Evolutionary conservation across 2,329 filamentous ascomycete genomes (phyloP), one percentile per base, ranked within the genome.

Genomic region (Xenoacremonium recifei): DNA sequence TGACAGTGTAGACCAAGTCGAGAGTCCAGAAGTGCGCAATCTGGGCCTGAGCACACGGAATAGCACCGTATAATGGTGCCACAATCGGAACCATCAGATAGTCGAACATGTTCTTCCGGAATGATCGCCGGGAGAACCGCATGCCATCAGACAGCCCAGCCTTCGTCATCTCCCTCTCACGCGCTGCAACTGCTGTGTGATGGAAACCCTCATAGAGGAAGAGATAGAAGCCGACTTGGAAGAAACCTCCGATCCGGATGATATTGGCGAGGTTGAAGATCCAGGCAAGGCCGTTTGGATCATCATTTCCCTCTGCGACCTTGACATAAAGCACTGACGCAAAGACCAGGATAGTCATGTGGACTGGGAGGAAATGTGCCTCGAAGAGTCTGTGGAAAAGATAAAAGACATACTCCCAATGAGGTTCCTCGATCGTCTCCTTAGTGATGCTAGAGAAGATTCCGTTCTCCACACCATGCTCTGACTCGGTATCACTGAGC

Each of bases 321-420:
- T 73, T 72, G 29, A 73, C 66, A 61, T 82, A 87, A 4, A 86
- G 53, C 1, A 78, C 76, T 1, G 82, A 84, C 3, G 80, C 73
- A 32, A 86, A 54, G 19, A 87, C 71, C 20, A 86, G 69, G 34
- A 86, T 77, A 6, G 77, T 79, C 67, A 81, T 80, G 54, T 88
- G 84, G 13, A 82, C 74, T 0, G 84, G 83, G 18, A 88, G 67
- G 59, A 87, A 87, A 60, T 88, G 84, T 0, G 84, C 84, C 61
- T 88, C 84, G 54, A 85, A 88, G n/a, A 88, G 67, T 15, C 85
- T 78, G 58, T 85, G 81, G 57, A 76, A 73, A 21, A 87, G 71
- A 39, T 77, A 74, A 49, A 80, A 61, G 34, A 82, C 70, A 49
- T 73, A 78, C 57, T 69, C 69, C 70, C 72, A 83, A 58, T 80